These are phyloP conservation scores for Penicillium thymicola DNA, from an alignment of 2,329 filamentous ascomycete species.

Conservation along the genomic window DNA sequence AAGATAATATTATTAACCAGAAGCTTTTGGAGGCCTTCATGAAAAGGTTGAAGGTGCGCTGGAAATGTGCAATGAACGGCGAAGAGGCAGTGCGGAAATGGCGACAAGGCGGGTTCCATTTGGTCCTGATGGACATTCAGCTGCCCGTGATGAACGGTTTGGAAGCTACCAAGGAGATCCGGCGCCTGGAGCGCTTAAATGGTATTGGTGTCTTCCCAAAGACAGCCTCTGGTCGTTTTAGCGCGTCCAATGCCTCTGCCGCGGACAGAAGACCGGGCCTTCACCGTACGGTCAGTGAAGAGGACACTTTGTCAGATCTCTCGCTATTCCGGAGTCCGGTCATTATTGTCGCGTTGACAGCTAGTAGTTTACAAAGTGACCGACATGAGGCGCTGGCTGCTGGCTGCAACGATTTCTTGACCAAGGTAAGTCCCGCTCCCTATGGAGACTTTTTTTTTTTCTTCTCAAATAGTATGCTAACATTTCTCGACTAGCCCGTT, in stretches of 20 bases:
- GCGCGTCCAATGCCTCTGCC: slow-evolving; percentile 31
- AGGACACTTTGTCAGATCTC: slow-evolving; percentile 37
- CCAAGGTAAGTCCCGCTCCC: slow-evolving; percentile 64
- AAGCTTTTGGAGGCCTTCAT: slow-evolving; percentile 92
- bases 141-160: slow-evolving; percentile 94
- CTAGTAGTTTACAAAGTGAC: slow-evolving; percentile 90
- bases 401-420: slow-evolving; percentile 97
- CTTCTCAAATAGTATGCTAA: slow-evolving; percentile 3
- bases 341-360: slow-evolving; percentile 95
- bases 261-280: slow-evolving; percentile 20
- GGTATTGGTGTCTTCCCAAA: slow-evolving; percentile 86
- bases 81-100: slow-evolving; percentile 91
- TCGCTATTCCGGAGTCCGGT: slow-evolving; percentile 88
- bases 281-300: slow-evolving; percentile 29
- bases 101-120: slow-evolving; percentile 86
- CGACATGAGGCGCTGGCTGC: slow-evolving; percentile 91
- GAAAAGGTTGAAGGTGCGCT: slow-evolving; percentile 90
- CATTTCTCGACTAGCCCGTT: slow-evolving; percentile 64
- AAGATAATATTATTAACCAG: slow-evolving; percentile 98
- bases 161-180: slow-evolving; percentile 91
- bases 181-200: slow-evolving; percentile 83
- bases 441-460: background rate
- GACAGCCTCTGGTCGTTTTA: slow-evolving; percentile 55
- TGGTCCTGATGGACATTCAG: slow-evolving; percentile 98
- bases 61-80: slow-evolving; percentile 96